Conservation (phyloP, 352 stramenopile species). For the Phytopythium litorale region DNA sequence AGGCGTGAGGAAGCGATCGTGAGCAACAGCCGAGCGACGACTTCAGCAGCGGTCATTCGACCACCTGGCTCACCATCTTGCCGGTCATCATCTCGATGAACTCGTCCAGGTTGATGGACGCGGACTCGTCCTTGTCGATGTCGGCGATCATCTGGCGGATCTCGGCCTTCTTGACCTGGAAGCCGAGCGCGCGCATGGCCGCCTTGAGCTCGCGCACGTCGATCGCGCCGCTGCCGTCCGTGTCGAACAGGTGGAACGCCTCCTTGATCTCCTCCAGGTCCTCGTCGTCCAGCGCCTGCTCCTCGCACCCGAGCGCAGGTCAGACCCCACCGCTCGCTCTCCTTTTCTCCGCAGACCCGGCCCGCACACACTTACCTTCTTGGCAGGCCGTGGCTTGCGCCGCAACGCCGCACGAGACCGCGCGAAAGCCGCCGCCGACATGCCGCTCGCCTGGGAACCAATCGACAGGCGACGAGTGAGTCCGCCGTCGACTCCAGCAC, state of each 20-base stretch:
- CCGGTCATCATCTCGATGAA: conserved; percentile 95
- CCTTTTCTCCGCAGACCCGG: not conserved
- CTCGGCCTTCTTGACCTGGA: conserved; percentile 92
- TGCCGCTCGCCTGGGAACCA: conserved; percentile 8
- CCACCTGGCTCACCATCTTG: conserved; percentile 72
- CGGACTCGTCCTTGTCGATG: conserved; percentile 93
- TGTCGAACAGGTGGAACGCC: conserved; percentile 94
- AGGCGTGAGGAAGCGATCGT: not conserved
- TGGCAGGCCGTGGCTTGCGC: conserved; percentile 54
- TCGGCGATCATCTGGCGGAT: conserved; percentile 92
- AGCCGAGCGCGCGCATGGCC: conserved; percentile 92
- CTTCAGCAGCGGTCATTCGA: not conserved
- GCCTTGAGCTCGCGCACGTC: conserved; percentile 94
- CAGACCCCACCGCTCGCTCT: not conserved
- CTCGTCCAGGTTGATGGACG: conserved; percentile 88
- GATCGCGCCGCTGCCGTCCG: conserved; percentile 87
- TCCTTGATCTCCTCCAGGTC: conserved; percentile 93
- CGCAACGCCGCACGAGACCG: conserved; percentile 52
- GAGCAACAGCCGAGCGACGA: no score
- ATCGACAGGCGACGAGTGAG: no score
- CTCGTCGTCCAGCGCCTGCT: conserved; percentile 86
- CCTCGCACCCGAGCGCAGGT: not conserved
- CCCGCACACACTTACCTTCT: conserved; percentile 34
- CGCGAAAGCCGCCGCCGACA: conserved; percentile 64
- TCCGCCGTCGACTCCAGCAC: no score